Evolutionary conservation across 345 rosid species (phyloP).

Genomic region (Stellera chamaejasme): DNA sequence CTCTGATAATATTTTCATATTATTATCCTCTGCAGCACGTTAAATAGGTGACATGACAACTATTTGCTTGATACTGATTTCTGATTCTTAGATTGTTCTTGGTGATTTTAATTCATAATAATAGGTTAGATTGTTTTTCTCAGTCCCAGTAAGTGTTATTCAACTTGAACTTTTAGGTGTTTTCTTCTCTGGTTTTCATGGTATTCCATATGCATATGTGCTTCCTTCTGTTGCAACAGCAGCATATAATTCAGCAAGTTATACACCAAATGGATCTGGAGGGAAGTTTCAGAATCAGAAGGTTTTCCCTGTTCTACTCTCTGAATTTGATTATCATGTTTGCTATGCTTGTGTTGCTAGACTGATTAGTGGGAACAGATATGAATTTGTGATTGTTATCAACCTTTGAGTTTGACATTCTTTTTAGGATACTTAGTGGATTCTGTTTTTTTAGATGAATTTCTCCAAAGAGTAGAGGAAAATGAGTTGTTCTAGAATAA

Average conservation of each 20-base stretch:
- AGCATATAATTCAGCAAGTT: conserved; percentile 51
- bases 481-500: too few species aligned
- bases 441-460: too few species aligned
- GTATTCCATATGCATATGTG: conserved; percentile 52
- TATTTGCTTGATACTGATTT: conserved; percentile 9
- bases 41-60: conserved; percentile 7
- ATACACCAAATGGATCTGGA: conserved; percentile 66
- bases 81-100: conserved; percentile 2
- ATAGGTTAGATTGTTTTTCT: conserved; percentile 15
- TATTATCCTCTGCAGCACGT: conserved; percentile 9
- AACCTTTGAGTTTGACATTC: too few species aligned
- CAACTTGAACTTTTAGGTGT: conserved; percentile 55
- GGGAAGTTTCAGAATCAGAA: conserved; percentile 75
- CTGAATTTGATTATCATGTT: conserved; percentile 3
- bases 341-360: not conserved
- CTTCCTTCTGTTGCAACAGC: conserved; percentile 79
- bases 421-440: too few species aligned
- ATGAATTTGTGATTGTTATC: too few species aligned
- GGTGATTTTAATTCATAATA: conserved; percentile 22
- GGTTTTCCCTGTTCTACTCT: conserved; percentile 38
- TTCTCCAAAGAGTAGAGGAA: too few species aligned
- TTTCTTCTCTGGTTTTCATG: conserved; percentile 66
- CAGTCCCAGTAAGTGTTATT: conserved; percentile 23
- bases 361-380: not conserved
- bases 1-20: not conserved